Evolutionary conservation across 1,284 basidiomycete genomes (phyloP).

Genomic region (Microbotryum lychnidis-dioicae): DNA sequence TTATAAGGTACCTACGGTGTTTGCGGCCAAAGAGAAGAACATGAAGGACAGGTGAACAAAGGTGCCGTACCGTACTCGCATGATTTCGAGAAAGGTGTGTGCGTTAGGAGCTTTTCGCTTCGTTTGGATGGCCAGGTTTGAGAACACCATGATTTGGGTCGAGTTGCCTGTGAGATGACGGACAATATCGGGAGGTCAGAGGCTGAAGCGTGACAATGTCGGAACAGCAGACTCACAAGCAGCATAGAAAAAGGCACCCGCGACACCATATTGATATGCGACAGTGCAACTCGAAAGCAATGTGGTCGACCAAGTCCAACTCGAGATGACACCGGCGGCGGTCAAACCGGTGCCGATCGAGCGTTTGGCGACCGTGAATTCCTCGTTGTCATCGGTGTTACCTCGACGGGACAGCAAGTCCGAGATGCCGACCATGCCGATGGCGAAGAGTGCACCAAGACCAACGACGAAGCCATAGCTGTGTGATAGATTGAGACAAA

Average conservation of each 20-base stretch:
- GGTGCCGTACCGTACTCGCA: conserved; percentile 62
- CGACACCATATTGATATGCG: conserved; percentile 72
- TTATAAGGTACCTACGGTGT: conserved; percentile 58
- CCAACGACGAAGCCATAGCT: conserved; percentile 39
- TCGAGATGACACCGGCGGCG: conserved; percentile 74
- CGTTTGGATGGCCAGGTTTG: conserved; percentile 47
- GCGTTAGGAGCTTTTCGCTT: conserved; percentile 53
- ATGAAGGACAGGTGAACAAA: conserved; percentile 65
- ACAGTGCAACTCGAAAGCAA: conserved; percentile 56
- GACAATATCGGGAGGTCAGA: not conserved
- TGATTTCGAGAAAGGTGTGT: conserved; percentile 54
- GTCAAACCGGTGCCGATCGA: conserved; percentile 70
- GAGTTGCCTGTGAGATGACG: conserved; percentile 6
- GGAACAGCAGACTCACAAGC: not conserved
- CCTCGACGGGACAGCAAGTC: conserved; percentile 10
- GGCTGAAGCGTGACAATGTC: not conserved
- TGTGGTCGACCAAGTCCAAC: conserved; percentile 46
- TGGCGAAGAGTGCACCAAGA: conserved; percentile 37
- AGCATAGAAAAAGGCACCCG: conserved; percentile 62
- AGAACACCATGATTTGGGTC: conserved; percentile 46
- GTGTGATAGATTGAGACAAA: conserved; percentile 25
- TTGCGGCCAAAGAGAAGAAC: conserved; percentile 68
- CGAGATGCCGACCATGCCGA: conserved; percentile 29
- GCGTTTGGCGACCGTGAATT: conserved; percentile 29
- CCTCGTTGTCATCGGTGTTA: conserved; percentile 14